These are phyloP conservation scores for Casuarina equisetifolia DNA, from an alignment of 306 rosid species.

Conservation along the genomic window DNA sequence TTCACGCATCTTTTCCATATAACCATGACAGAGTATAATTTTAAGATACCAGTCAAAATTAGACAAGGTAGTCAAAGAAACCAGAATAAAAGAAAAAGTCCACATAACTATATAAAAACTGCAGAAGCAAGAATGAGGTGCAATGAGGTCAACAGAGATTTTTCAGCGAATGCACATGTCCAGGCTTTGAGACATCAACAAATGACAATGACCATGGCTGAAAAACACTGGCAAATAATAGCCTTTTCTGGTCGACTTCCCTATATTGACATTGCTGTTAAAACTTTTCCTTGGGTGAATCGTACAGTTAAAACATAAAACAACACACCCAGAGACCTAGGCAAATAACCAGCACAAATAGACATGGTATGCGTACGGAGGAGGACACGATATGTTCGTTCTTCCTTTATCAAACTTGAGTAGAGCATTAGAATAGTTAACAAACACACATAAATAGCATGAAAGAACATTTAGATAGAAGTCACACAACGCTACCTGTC, in stretches of 20 bases:
- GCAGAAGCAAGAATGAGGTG: neutral
- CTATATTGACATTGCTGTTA: neutral
- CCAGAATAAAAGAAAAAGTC: neutral
- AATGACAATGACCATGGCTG: neutral
- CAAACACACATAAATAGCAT: neutral
- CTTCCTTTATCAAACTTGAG: neutral
- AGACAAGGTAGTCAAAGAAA: neutral
- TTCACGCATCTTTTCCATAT: neutral
- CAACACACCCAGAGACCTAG: neutral
- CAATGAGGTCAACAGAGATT: neutral
- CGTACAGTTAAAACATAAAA: neutral
- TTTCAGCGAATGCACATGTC: neutral
- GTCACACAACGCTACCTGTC: slow-evolving; percentile 62
- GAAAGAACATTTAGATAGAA: slow-evolving; percentile 16
- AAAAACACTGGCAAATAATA: neutral
- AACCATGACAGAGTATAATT: neutral
- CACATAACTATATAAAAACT: neutral
- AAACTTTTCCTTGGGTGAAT: neutral
- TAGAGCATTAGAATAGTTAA: neutral
- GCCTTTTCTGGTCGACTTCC: neutral
- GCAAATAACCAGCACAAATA: neutral
- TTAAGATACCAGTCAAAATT: neutral
- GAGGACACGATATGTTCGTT: neutral
- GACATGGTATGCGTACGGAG: no score
- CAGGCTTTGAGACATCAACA: neutral